Evolutionary conservation across 225 moss, liverwort and hornwort species (phyloP).

Genomic region (Physcomitrellopsis africana): DNA sequence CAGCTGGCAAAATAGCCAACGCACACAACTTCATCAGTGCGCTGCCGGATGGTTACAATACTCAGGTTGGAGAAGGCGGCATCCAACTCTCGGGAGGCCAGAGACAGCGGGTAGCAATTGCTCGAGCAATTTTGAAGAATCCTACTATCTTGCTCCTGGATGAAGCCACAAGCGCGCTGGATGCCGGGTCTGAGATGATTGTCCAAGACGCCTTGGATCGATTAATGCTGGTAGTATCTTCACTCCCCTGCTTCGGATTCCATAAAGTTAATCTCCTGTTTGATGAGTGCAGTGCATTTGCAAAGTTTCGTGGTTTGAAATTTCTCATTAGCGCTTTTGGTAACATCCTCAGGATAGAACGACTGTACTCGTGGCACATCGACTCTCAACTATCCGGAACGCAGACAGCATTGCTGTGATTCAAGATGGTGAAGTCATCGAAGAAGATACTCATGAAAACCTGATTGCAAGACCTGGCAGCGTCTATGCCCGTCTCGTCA

Average conservation of each 20-base stretch:
- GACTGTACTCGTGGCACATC: constrained; percentile 53
- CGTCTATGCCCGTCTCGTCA: constrained; percentile 45
- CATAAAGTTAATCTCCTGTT: constrained; percentile 20
- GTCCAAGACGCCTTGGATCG: constrained; percentile 38
- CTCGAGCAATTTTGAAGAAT: constrained; percentile 34
- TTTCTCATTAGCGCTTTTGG: not conserved
- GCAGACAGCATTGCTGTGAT: constrained; percentile 61
- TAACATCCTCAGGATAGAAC: constrained; percentile 18
- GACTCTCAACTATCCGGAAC: constrained; percentile 58
- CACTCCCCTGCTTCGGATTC: too few species aligned
- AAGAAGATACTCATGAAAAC: constrained; percentile 54
- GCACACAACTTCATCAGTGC: constrained; percentile 44
- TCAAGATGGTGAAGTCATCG: constrained; percentile 57
- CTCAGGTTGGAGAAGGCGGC: constrained; percentile 33
- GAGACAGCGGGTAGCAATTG: constrained; percentile 38
- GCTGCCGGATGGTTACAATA: constrained; percentile 35
- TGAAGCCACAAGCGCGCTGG: constrained; percentile 29
- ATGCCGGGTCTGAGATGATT: constrained; percentile 35
- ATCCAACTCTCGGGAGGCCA: constrained; percentile 36
- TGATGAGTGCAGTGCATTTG: too few species aligned
- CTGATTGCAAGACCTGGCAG: constrained; percentile 46
- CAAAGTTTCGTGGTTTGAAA: too few species aligned
- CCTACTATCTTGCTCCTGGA: constrained; percentile 36
- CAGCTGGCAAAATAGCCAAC: constrained; percentile 46
- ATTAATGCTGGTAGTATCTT: constrained; percentile 25